A percentile compares a stretch with the other conserved stretches of the same genome.
Evolutionary conservation across 257 asterid genomes (phyloP).

Genomic region (Przewalskia tangutica): DNA sequence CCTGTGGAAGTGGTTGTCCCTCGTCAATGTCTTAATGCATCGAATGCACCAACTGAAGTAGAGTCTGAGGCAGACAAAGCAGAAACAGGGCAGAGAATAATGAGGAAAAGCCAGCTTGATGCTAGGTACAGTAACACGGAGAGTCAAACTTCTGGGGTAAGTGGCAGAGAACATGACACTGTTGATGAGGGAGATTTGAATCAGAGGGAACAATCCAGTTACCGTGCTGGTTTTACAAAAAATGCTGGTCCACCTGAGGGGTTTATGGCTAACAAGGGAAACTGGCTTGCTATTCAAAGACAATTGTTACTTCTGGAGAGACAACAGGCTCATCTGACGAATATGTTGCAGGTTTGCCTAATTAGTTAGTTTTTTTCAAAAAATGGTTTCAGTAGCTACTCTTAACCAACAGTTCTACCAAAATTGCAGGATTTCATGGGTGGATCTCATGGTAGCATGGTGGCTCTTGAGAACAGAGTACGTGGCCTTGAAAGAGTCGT

Average conservation of each 20-base stretch:
- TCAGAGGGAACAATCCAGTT: constrained; percentile 47
- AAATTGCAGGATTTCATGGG: constrained; percentile 86
- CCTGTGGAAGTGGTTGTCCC: constrained; percentile 96
- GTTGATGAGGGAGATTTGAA: constrained; percentile 36
- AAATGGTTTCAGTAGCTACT: constrained; percentile 5
- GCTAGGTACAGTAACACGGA: constrained; percentile 30
- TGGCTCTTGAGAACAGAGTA: constrained; percentile 87
- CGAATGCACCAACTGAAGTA: constrained; percentile 45
- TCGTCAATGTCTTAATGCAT: constrained; percentile 58
- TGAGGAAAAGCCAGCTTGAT: constrained; percentile 32
- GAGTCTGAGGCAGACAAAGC: constrained; percentile 33
- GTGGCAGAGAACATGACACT: constrained; percentile 21
- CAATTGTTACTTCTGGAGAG: constrained; percentile 79
- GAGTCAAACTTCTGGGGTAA: constrained; percentile 28
- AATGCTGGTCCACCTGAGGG: constrained; percentile 57
- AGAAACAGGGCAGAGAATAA: constrained; percentile 36
- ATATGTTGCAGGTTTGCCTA: constrained; percentile 74
- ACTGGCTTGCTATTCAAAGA: constrained; percentile 86
- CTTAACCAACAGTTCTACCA: constrained; percentile 14
- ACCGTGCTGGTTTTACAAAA: constrained; percentile 41
- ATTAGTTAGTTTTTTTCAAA: not conserved
- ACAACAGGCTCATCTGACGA: constrained; percentile 88
- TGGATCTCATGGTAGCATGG: constrained; percentile 93
- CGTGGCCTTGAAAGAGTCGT: constrained; percentile 96
- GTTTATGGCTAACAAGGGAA: constrained; percentile 58